Evolutionary conservation across 2,329 filamentous ascomycete species (phyloP), one percentile per base, ranked within the genome.

Genomic region (Sphaerostilbella broomeana): DNA sequence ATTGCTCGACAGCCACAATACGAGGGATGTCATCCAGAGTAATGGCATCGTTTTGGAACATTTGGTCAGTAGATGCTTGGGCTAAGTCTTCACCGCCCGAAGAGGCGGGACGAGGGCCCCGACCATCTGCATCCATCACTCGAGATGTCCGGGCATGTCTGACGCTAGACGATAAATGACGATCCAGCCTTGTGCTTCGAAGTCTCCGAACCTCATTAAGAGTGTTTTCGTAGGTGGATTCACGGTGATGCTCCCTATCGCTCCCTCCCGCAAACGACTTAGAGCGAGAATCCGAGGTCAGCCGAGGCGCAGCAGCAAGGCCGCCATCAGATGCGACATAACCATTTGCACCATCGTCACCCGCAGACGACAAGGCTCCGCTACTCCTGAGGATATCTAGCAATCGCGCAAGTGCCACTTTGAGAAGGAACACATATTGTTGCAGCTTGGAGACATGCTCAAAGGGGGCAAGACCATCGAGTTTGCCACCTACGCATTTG

Each of bases 1-100:
- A 89, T 63, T 97, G 90, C 60, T 97, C 89, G 11, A 92, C 86
- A 22, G 92, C 92, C 28, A 95, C 89, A 54, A 98, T 94, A 47
- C 92, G 78, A 7, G 92, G 88, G 51, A 98, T 97, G 55, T 98
- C 92, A 55, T 98, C 92, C 41, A 98, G 68, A 1, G 90, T 95
- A 46, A 98, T 76, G 17, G 87, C 87, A 61, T 97, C 89, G 55
- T 90, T 84, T 50, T 88, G 81, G 56, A 98, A 88, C 55, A 89
- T 90, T 51, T 89, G 73, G 52, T 90, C 86, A 12, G 84, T 81
- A 21, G 81, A 75, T 15, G 77, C 73, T 41, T 64, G 62, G n/a
- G 44, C 49, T 15, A 49, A 66, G 16, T 70, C 68, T 43, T 80
- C 75, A 32, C 70, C 76, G 39, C 84, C 84, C 28, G 80, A 73